Evolutionary conservation across 2,329 filamentous ascomycete genomes (phyloP).

Genomic region (Bipolaris gigantea): DNA sequence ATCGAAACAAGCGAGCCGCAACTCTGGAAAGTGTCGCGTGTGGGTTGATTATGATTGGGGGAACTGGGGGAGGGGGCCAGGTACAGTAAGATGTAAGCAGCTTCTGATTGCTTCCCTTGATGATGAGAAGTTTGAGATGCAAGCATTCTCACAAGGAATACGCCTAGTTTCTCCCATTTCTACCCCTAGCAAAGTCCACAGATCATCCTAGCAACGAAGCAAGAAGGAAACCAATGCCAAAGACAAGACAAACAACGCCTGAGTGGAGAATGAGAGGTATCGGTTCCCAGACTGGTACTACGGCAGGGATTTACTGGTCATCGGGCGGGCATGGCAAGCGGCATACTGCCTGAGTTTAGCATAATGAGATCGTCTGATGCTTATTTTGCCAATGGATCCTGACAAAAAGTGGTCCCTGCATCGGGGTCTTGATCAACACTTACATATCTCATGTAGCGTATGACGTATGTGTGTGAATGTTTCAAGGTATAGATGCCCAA

Average conservation of each 20-base stretch:
- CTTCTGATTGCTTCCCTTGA: background rate
- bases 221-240: background rate
- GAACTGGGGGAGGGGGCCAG: background rate
- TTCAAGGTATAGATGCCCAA: slow-evolving; percentile 41
- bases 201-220: background rate
- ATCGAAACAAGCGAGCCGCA: slow-evolving; percentile 9
- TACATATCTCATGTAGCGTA: background rate
- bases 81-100: background rate
- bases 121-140: background rate
- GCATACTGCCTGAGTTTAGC: background rate
- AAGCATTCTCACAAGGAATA: background rate
- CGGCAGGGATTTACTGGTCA: background rate
- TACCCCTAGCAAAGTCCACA: background rate
- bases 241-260: background rate
- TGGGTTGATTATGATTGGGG: background rate
- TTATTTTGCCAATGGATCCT: background rate
- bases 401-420: background rate
- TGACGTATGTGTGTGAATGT: background rate
- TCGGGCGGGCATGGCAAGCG: background rate
- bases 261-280: background rate
- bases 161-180: background rate
- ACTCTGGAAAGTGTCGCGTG: slow-evolving; percentile 9
- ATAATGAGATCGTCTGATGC: background rate
- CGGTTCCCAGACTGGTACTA: background rate
- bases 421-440: background rate